phyloP scores from a whole-genome alignment of 345 rosid genomes.

The Pelargonium nanum region DNA sequence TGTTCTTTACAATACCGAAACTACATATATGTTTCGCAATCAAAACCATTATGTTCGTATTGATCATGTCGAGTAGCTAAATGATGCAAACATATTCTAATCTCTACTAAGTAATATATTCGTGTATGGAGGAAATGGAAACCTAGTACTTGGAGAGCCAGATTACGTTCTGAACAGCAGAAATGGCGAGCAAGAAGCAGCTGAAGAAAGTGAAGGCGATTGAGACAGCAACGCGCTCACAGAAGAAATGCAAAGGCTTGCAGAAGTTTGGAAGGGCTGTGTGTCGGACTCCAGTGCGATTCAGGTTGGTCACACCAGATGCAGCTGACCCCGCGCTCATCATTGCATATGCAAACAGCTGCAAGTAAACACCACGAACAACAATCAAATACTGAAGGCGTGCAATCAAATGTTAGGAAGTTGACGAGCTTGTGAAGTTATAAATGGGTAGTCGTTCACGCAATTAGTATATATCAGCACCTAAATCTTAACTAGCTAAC shows the following conservation, averaged over 20 bases:
- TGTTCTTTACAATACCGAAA: too few relatives aligned
- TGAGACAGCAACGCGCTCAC: conserved; percentile 61
- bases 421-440: not conserved
- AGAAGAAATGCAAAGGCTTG: conserved; percentile 57
- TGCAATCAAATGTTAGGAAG: not conserved
- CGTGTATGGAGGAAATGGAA: not conserved
- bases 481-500: too few relatives aligned
- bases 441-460: not conserved
- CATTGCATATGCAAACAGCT: conserved; percentile 60
- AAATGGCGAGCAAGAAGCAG: conserved; percentile 41
- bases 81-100: not conserved
- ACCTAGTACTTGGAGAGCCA: conserved; percentile 41
- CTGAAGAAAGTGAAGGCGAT: conserved; percentile 57
- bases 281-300: conserved; percentile 64
- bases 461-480: too few relatives aligned
- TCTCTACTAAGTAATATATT: not conserved
- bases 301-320: conserved; percentile 67
- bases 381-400: not conserved
- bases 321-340: conserved; percentile 76
- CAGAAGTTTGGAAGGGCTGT: conserved; percentile 75
- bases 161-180: conserved; percentile 44
- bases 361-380: conserved; percentile 6
- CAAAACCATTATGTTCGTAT: too few relatives aligned
- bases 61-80: too few relatives aligned
- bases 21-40: too few relatives aligned